Evolutionary conservation across 75 land plant genomes (phyloP), one percentile per base, ranked within the genome.

Genomic region (Larix kaempferi): DNA sequence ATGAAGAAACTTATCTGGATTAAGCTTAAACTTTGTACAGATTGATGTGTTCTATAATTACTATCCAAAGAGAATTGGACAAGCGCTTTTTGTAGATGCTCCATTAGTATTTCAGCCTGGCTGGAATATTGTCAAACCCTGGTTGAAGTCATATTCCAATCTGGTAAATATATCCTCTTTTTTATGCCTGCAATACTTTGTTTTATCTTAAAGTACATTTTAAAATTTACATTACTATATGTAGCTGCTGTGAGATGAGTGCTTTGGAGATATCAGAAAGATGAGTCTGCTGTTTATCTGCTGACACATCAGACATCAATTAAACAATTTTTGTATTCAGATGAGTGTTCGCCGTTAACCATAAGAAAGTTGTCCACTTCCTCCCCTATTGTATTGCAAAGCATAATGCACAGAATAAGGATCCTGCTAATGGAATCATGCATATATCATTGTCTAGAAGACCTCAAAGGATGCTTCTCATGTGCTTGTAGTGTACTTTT

Each of bases 81-180:
- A 95, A 84, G 94, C 91, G 37, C 87, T 97, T 27, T 95, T 95
- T 80, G 98, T 97, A 37, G 99, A 91, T 82, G 99, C 99, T 57
- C 99, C 99, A 13, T 91, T 89, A 75, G 77, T 95, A 49, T 97
- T 97, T 72, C 89, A 87, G 77, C 95, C 98, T 27, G 88, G 94
- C 58, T 97, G 99, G 99, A 91, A 84, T 78, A 76, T 95, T 25
- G 83, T 85, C 33, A 97, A 91, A 82, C 99, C 99, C 26, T 82
- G 85, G 85, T 76, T 97, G 77, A 92, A 83, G 80, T 91, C 93
- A 55, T 95, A 97, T 84, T 92, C 98, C 29, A 86, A 84, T 66
- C 76, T 97, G 87, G 99, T 97, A 86, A 77, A 78, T 73, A 66
- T 60, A 35, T 71, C 59, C n/a, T 79, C 27, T 52, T 71, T n/a